Evolutionary conservation across 257 asterid species (phyloP).

Genomic region (Henckelia pumila): DNA sequence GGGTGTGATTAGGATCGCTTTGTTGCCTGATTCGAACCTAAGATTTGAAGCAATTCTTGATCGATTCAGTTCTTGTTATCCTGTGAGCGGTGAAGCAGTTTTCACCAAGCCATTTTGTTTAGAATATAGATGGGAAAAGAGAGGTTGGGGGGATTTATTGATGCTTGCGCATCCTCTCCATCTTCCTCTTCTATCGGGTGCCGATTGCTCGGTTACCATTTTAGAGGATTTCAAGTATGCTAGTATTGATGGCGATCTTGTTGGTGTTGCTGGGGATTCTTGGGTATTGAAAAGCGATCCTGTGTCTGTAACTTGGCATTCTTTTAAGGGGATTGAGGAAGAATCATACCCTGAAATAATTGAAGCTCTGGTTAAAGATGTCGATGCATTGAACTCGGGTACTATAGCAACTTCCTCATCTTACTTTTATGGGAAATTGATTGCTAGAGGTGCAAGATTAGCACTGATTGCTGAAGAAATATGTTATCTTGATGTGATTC

Average conservation of each 20-base stretch:
- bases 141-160: constrained; percentile 82
- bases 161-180: constrained; percentile 99
- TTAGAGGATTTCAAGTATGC: constrained; percentile 65
- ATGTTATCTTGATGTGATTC: constrained; percentile 54
- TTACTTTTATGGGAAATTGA: constrained; percentile 74
- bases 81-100: constrained; percentile 65
- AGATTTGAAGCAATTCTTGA: constrained; percentile 52
- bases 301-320: constrained; percentile 84
- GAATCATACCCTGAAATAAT: constrained; percentile 50
- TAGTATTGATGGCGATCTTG: constrained; percentile 86
- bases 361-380: constrained; percentile 62
- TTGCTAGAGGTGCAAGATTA: constrained; percentile 95
- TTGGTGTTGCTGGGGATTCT: constrained; percentile 86
- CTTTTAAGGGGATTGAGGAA: constrained; percentile 65
- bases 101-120: constrained; percentile 56
- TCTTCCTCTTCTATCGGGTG: constrained; percentile 51
- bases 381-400: constrained; percentile 45
- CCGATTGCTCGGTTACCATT: constrained; percentile 42
- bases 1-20: constrained; percentile 76
- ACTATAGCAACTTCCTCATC: constrained; percentile 62
- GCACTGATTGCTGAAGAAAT: constrained; percentile 94
- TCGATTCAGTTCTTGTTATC: constrained; percentile 68
- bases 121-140: constrained; percentile 86
- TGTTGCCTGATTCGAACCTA: constrained; percentile 52
- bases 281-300: constrained; percentile 80